Evolutionary conservation across 75 land plant species (phyloP).

Genomic region (Gnetum montanum): DNA sequence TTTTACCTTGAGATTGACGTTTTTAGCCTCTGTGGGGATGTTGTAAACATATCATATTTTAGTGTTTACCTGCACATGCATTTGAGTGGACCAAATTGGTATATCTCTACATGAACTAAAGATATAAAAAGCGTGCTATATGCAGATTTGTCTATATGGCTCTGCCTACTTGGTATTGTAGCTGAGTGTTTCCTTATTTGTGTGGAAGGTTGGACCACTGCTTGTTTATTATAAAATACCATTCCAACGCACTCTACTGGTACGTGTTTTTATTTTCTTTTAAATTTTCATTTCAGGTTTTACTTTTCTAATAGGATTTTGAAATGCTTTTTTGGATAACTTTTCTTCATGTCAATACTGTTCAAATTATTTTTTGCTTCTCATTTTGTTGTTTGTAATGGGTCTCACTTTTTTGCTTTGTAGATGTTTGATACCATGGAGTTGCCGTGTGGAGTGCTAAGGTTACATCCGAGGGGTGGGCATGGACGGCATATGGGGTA

Average conservation of each 20-base stretch:
- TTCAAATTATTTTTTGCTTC: background rate
- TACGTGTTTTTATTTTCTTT: constrained; percentile 12
- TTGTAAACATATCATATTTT: too few relatives aligned
- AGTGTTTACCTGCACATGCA: too few relatives aligned
- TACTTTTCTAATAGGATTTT: background rate
- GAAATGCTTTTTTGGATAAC: too few relatives aligned
- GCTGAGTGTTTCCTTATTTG: background rate
- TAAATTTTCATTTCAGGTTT: background rate
- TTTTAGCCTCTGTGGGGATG: too few relatives aligned
- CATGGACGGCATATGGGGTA: constrained; percentile 95
- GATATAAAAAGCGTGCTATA: too few relatives aligned
- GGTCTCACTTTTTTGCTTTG: background rate
- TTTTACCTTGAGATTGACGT: too few relatives aligned
- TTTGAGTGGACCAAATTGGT: too few relatives aligned
- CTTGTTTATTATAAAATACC: constrained; percentile 82
- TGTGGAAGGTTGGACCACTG: constrained; percentile 64
- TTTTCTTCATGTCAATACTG: background rate
- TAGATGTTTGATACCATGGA: constrained; percentile 89
- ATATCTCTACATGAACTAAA: too few relatives aligned
- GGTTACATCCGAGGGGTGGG: constrained; percentile 78
- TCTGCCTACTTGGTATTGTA: background rate
- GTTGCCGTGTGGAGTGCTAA: constrained; percentile 69
- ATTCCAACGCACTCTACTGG: constrained; percentile 65
- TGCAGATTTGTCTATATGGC: background rate
- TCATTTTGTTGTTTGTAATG: background rate